Evolutionary conservation across 78 protist species (phyloP).

Genomic region (Dictyostelium intermedium): DNA sequence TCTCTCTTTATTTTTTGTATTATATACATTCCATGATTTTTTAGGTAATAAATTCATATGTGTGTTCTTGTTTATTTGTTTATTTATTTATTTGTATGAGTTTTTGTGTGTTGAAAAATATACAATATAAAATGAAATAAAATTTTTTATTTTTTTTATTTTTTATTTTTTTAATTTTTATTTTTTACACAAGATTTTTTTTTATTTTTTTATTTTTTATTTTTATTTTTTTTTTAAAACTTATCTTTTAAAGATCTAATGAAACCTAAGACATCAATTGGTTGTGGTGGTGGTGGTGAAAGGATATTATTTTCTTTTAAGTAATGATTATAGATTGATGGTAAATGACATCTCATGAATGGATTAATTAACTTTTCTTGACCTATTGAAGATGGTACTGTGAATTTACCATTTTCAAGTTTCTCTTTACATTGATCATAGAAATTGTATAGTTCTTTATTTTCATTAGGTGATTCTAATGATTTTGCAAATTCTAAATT

Average conservation of each 20-base stretch:
- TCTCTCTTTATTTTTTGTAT: constrained; percentile 40
- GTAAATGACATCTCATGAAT: constrained; percentile 82
- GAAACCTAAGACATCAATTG: constrained; percentile 33
- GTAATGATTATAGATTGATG: background rate
- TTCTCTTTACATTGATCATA: background rate
- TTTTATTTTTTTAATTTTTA: too few relatives aligned
- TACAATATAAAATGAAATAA: too few relatives aligned
- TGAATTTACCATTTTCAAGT: constrained; percentile 33
- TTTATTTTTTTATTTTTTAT: background rate
- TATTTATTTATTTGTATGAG: background rate
- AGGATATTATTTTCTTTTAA: background rate
- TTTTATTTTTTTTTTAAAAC: constrained; percentile 7
- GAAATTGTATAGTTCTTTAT: background rate
- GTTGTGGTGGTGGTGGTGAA: background rate
- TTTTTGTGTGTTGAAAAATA: background rate
- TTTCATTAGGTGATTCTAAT: constrained; percentile 72
- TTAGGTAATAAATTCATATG: constrained; percentile 53
- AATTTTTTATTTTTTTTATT: background rate
- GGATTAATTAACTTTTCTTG: constrained; percentile 80
- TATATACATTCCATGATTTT: constrained; percentile 61
- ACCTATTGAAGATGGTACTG: constrained; percentile 87
- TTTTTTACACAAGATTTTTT: background rate
- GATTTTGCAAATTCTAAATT: constrained; percentile 86
- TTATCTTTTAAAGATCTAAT: constrained; percentile 65
- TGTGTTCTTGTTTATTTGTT: background rate